Conservation (phyloP, 306 rosid genomes). For the Argentina anserina region DNA sequence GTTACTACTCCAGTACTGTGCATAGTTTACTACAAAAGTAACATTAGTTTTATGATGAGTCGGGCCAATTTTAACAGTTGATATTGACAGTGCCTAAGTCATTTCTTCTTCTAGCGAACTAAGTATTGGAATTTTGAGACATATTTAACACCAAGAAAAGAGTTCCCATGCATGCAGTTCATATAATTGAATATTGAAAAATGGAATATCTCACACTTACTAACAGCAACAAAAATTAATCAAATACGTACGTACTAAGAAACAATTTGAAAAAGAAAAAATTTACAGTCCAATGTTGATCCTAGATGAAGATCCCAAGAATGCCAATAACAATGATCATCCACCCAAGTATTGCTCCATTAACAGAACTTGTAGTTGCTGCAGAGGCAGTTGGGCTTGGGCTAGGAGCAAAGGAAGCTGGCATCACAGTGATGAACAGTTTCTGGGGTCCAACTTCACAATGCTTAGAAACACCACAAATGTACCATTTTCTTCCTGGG, state of each 20-base stretch:
- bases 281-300: neutral
- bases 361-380: neutral
- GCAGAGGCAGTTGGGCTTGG: slow-evolving; percentile 1
- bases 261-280: neutral
- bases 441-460: slow-evolving; percentile 16
- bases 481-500: slow-evolving; percentile 14
- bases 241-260: neutral
- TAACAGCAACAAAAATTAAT: neutral
- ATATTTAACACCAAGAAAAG: no score
- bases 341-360: neutral
- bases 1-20: no score
- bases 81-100: no score
- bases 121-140: no score
- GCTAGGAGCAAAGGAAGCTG: neutral
- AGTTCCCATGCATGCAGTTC: no score
- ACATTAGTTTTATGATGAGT: no score
- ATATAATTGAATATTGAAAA: no score
- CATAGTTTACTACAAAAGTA: no score
- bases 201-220: neutral
- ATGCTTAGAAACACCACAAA: slow-evolving; percentile 3
- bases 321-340: neutral
- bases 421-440: slow-evolving; percentile 30
- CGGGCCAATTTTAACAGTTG: no score
- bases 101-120: no score
- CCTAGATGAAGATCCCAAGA: neutral